A percentile compares a stretch with the other conserved stretches of the same genome.
These are phyloP conservation scores for Hirsutella minnesotensis DNA, from an alignment of 2,329 filamentous ascomycete species.

Conservation along the genomic window DNA sequence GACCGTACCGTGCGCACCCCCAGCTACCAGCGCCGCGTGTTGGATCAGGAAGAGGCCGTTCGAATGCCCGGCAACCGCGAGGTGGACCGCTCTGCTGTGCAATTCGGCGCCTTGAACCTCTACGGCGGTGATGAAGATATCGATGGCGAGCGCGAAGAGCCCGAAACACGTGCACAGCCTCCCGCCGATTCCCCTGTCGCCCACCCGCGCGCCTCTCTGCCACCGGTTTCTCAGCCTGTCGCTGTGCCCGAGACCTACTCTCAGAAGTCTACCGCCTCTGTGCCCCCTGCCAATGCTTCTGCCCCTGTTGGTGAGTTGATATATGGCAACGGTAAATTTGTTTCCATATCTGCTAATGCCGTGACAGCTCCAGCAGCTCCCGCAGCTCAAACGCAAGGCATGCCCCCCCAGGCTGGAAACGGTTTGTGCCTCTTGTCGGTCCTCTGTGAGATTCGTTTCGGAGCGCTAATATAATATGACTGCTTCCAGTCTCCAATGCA, in stretches of 20 bases:
- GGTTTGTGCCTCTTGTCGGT: too few relatives aligned
- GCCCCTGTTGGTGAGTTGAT: slow-evolving; percentile 19
- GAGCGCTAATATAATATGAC: too few relatives aligned
- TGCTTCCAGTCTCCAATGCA: slow-evolving; percentile 37
- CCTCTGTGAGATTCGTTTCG: too few relatives aligned
- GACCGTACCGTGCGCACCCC: slow-evolving; percentile 54
- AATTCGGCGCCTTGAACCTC: slow-evolving; percentile 91
- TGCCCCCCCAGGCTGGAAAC: too few relatives aligned
- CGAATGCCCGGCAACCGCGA: slow-evolving; percentile 97
- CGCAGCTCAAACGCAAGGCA: slow-evolving; percentile 15
- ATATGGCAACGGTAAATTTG: slow-evolving; percentile 3
- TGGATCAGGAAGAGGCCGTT: slow-evolving; percentile 94
- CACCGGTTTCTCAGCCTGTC: slow-evolving; percentile 52
- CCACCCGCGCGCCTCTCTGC: slow-evolving; percentile 75
- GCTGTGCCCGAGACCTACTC: slow-evolving; percentile 43
- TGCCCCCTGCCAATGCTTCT: slow-evolving; percentile 26
- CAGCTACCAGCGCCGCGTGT: slow-evolving; percentile 72
- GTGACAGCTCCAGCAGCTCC: slow-evolving; percentile 10
- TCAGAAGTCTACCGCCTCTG: slow-evolving; percentile 40
- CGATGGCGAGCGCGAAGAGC: slow-evolving; percentile 88
- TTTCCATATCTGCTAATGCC: slow-evolving; percentile 1
- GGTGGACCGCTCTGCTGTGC: slow-evolving; percentile 82
- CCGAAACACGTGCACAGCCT: slow-evolving; percentile 86
- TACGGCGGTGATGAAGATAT: slow-evolving; percentile 78
- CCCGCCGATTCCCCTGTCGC: slow-evolving; percentile 85